These are phyloP conservation scores for Saccharomycopsis fodiens DNA, from an alignment of 805 yeast genomes.

Conservation along the genomic window DNA sequence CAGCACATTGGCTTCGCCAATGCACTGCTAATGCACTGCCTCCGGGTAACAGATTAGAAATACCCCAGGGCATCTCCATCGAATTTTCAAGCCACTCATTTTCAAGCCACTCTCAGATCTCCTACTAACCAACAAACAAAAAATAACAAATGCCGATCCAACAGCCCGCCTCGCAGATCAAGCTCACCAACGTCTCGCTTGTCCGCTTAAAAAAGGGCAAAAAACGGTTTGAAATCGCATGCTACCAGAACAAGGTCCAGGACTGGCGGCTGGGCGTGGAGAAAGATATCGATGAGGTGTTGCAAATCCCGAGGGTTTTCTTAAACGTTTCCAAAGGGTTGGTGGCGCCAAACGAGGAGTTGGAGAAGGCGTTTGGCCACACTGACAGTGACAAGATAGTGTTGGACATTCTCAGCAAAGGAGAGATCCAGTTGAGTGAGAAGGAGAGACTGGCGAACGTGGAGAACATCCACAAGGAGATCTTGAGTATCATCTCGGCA, in stretches of 20 bases:
- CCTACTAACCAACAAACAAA: too few species aligned
- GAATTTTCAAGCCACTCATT: too few species aligned
- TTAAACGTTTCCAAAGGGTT: slow-evolving; percentile 90
- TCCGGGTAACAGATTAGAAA: too few species aligned
- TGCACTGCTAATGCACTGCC: too few species aligned
- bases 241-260: slow-evolving; percentile 94
- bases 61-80: too few species aligned
- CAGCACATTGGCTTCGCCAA: too few species aligned
- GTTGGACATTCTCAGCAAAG: slow-evolving; percentile 75
- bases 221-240: slow-evolving; percentile 89
- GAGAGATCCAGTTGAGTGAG: slow-evolving; percentile 91
- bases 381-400: slow-evolving; percentile 70
- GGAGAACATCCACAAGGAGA: slow-evolving; percentile 71
- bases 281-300: slow-evolving; percentile 89
- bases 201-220: slow-evolving; percentile 88
- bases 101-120: too few species aligned
- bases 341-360: slow-evolving; percentile 82
- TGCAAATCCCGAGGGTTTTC: slow-evolving; percentile 94
- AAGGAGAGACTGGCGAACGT: slow-evolving; percentile 79
- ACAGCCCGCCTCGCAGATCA: slow-evolving; percentile 86
- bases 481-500: slow-evolving; percentile 74
- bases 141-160: slow-evolving; percentile 57
- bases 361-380: slow-evolving; percentile 64
- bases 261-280: slow-evolving; percentile 88
- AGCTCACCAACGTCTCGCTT: slow-evolving; percentile 87